Conservation (phyloP, 352 stramenopile species). For the Lagenidium giganteum region DNA sequence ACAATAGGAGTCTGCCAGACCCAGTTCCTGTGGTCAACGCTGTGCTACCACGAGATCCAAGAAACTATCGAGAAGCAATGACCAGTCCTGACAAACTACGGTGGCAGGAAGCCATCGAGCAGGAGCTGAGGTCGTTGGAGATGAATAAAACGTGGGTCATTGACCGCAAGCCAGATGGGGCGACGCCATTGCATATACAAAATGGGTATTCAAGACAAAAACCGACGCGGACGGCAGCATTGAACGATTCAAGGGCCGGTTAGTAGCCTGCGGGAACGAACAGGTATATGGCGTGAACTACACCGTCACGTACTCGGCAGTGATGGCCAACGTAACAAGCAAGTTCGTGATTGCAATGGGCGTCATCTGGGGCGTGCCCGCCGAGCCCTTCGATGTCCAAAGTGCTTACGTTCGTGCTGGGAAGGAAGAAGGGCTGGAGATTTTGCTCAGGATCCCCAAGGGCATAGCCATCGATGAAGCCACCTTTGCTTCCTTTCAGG, state of each 20-base stretch:
- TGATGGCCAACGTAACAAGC: conserved; percentile 18
- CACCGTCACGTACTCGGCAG: conserved; percentile 14
- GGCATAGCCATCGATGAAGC: conserved; percentile 11
- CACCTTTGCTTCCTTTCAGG: conserved; percentile 2
- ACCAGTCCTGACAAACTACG: background rate
- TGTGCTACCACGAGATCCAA: conserved; percentile 3
- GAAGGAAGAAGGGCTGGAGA: conserved; percentile 14
- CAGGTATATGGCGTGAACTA: conserved; percentile 18
- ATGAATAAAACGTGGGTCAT: conserved; percentile 7
- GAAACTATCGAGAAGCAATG: conserved; percentile 1
- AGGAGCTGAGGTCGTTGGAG: background rate
- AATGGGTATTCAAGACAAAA: conserved; percentile 29
- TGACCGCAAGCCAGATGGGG: background rate
- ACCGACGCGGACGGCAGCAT: conserved; percentile 3
- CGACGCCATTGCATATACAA: conserved; percentile 10
- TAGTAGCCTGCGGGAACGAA: conserved; percentile 19
- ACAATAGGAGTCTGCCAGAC: too few species aligned
- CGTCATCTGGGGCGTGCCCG: conserved; percentile 13
- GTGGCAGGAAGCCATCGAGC: background rate
- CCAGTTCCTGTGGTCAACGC: too few species aligned
- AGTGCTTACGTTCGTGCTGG: conserved; percentile 26
- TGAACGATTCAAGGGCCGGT: conserved; percentile 13
- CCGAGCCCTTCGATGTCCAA: conserved; percentile 21
- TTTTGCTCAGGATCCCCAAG: conserved; percentile 16
- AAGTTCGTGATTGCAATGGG: conserved; percentile 17